Conservation (phyloP, 768 basidiomycete species). For the Agrocybe chaxingu region DNA sequence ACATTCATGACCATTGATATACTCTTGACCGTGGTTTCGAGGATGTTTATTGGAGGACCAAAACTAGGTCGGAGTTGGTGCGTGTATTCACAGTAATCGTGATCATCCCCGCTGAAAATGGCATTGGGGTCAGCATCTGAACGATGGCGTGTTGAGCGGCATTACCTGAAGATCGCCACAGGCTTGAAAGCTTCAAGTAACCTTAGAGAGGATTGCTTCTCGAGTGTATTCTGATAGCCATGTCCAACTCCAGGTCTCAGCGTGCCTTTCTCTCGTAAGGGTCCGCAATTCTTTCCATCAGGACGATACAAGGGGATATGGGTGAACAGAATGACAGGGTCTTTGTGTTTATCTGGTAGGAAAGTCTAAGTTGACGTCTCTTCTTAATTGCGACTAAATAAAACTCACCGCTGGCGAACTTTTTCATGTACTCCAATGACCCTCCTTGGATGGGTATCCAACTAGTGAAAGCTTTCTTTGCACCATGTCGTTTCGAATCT, state of each 20-base stretch:
- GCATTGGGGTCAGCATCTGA: constrained; percentile 6
- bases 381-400: neutral
- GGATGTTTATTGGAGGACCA: constrained; percentile 29
- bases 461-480: constrained; percentile 35
- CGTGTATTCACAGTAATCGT: constrained; percentile 86
- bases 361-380: constrained; percentile 6
- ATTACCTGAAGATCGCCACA: constrained; percentile 70
- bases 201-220: constrained; percentile 59
- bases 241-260: constrained; percentile 73
- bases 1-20: constrained; percentile 91
- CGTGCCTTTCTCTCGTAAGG: constrained; percentile 67
- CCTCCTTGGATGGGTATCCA: constrained; percentile 51
- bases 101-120: constrained; percentile 78
- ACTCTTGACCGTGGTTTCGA: constrained; percentile 86
- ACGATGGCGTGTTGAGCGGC: neutral
- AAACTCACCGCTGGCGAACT: constrained; percentile 33
- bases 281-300: constrained; percentile 68
- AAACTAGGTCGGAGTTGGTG: constrained; percentile 34
- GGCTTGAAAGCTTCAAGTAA: constrained; percentile 66
- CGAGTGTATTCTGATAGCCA: constrained; percentile 86
- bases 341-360: constrained; percentile 23
- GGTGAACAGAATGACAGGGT: constrained; percentile 70
- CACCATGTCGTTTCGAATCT: constrained; percentile 48
- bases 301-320: constrained; percentile 89
- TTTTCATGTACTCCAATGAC: constrained; percentile 51